phyloP scores from a whole-genome alignment of 345 rosid genomes.

The Salix caprea region DNA sequence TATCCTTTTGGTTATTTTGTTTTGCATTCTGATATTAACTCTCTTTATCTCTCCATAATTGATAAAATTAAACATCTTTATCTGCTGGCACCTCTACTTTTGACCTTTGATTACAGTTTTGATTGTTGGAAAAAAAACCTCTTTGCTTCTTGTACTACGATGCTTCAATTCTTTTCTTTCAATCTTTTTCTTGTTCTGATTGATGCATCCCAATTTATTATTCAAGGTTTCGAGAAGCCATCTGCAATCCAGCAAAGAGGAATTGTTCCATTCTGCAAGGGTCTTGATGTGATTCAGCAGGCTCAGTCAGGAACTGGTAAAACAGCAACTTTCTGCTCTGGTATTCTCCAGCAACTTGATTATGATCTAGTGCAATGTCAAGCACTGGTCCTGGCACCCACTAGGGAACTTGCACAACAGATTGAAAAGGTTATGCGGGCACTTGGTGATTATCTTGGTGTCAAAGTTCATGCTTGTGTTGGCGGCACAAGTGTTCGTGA shows the following conservation, averaged over 20 bases:
- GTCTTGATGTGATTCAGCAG: slow-evolving; percentile 93
- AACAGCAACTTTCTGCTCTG: slow-evolving; percentile 94
- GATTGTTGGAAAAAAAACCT: background rate
- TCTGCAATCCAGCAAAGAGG: slow-evolving; percentile 98
- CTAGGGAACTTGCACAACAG: slow-evolving; percentile 90
- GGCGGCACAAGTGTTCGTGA: slow-evolving; percentile 97
- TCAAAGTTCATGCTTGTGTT: slow-evolving; percentile 91
- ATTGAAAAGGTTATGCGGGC: slow-evolving; percentile 97
- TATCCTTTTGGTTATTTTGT: background rate
- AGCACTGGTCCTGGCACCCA: slow-evolving; percentile 83
- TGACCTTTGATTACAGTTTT: background rate
- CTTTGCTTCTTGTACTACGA: background rate
- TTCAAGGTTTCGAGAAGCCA: slow-evolving; percentile 70
- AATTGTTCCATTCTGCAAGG: slow-evolving; percentile 86
- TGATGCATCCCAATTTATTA: background rate
- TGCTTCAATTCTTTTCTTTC: background rate
- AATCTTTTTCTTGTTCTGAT: background rate
- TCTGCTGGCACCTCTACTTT: background rate
- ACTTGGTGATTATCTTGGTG: slow-evolving; percentile 86
- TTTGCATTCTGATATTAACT: background rate
- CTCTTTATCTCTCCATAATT: too few relatives aligned
- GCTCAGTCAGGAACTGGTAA: slow-evolving; percentile 97
- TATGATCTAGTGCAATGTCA: slow-evolving; percentile 64
- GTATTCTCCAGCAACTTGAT: slow-evolving; percentile 83
- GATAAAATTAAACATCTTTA: background rate